phyloP scores from a whole-genome alignment of 306 rosid genomes.

The Corylus americana region DNA sequence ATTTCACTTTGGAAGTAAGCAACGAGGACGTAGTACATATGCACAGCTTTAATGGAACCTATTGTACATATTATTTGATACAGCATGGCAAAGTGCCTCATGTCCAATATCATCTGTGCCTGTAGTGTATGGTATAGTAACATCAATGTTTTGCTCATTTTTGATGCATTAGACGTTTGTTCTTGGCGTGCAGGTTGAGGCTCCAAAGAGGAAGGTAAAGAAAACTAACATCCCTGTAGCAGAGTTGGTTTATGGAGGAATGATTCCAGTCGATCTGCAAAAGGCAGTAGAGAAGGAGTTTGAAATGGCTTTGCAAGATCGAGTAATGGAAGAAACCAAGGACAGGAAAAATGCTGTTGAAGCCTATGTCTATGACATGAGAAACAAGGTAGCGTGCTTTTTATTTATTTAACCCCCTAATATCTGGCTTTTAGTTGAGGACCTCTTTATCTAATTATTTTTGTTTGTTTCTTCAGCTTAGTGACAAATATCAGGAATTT shows the following conservation, averaged over 20 bases:
- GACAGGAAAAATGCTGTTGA: slow-evolving; percentile 96
- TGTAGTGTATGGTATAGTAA: background rate
- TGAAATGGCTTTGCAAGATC: slow-evolving; percentile 98
- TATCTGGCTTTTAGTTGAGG: background rate
- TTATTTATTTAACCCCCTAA: background rate
- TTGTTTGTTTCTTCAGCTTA: slow-evolving; percentile 52
- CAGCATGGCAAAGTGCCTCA: background rate
- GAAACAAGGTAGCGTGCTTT: slow-evolving; percentile 68
- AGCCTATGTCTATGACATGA: slow-evolving; percentile 92
- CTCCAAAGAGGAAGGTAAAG: slow-evolving; percentile 85
- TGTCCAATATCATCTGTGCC: background rate
- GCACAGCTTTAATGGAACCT: background rate
- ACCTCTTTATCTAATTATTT: background rate
- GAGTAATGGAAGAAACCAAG: slow-evolving; percentile 95
- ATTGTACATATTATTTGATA: background rate
- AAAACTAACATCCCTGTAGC: slow-evolving; percentile 62
- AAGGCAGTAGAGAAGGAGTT: slow-evolving; percentile 87
- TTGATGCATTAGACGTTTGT: background rate
- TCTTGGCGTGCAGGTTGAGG: slow-evolving; percentile 49
- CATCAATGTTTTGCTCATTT: background rate
- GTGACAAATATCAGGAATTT: slow-evolving; percentile 73
- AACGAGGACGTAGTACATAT: too few relatives aligned
- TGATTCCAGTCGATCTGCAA: slow-evolving; percentile 61
- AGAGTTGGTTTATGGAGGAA: slow-evolving; percentile 79
- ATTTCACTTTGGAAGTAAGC: too few relatives aligned